Evolutionary conservation across 495 filamentous ascomycete species (phyloP).

Genomic region (Immersiella caudata): DNA sequence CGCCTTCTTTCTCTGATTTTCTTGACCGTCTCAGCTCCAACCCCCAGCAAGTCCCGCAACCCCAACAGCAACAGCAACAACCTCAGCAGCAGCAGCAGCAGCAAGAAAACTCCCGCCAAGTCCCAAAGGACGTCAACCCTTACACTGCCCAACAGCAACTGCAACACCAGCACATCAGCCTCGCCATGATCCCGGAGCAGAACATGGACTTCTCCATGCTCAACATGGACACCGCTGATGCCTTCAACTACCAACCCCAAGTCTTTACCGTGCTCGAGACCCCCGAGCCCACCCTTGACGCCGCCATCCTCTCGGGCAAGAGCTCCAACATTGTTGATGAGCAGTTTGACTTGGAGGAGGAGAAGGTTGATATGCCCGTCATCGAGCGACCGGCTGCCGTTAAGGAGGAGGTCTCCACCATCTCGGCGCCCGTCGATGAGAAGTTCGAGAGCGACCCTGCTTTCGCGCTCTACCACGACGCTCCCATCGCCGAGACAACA

Average conservation of each 20-base stretch:
- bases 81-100: slow-evolving; percentile 46
- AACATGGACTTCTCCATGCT: slow-evolving; percentile 67
- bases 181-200: slow-evolving; percentile 76
- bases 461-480: slow-evolving; percentile 64
- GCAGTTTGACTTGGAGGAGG: slow-evolving; percentile 50
- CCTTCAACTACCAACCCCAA: slow-evolving; percentile 69
- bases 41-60: slow-evolving; percentile 41
- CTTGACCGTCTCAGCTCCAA: slow-evolving; percentile 70
- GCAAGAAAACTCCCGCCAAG: slow-evolving; percentile 46
- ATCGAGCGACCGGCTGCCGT: slow-evolving; percentile 48
- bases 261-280: slow-evolving; percentile 81
- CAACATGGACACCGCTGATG: slow-evolving; percentile 51
- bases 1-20: slow-evolving; percentile 81
- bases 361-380: slow-evolving; percentile 47
- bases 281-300: slow-evolving; percentile 67
- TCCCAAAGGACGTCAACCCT: slow-evolving; percentile 67
- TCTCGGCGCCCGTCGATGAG: slow-evolving; percentile 35
- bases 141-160: slow-evolving; percentile 56
- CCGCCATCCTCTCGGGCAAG: slow-evolving; percentile 68
- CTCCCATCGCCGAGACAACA: slow-evolving; percentile 31
- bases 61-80: slow-evolving; percentile 39
- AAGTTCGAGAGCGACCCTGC: slow-evolving; percentile 49
- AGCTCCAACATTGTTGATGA: slow-evolving; percentile 50
- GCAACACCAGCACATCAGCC: slow-evolving; percentile 63
- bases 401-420: slow-evolving; percentile 35